Evolutionary conservation across 2,329 filamentous ascomycete species (phyloP), one percentile per base, ranked within the genome.

Genomic region (Sporothrix brunneoviolacea): DNA sequence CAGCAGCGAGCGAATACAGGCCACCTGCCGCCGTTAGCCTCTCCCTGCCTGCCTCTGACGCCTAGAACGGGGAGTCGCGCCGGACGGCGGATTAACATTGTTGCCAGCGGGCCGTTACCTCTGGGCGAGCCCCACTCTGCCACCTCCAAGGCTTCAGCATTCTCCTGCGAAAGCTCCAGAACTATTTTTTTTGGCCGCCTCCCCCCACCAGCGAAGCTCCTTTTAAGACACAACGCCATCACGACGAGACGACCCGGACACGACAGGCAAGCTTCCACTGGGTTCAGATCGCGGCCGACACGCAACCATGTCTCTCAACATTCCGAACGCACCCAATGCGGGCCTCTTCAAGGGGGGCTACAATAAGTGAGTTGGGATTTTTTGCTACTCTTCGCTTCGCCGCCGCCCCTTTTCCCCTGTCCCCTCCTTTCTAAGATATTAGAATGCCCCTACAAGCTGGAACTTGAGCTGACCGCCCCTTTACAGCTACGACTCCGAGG

Each of bases 261-360:
- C 35, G 35, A 16, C 33, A 13, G 4, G 21, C 22, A 21, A 7
- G 9, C 35, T 40, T 33, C 13, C 28, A 10, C 27, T 33, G 36
- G 7, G 30, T 24, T 43, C 39, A 28, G 24, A 28, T 21, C 13
- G 19, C 38, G n/a, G 16, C 33, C 48, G 18, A 50, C 10, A 41
- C 22, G 21, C 44, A 37, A 65, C 59, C 62, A 97, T 98, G 93
- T 98, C 93, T 72, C 83, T 98, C 68, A 88, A 90, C 67, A 94
- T 98, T 67, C 93, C 93, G 58, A 88, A 83, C 70, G 91, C 93
- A 62, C 93, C 93, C 56, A 95, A 96, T 69, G 79, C 86, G 64
- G 86, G 87, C 68, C 81, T 97, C 36, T 97, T 98, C 80, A 97
- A 97, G 77, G 78, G 84, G 62, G 91, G 91, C 63, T 98, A 98